Evolutionary conservation across 345 rosid species (phyloP), one percentile per base, ranked within the genome.

Genomic region (Firmiana major): DNA sequence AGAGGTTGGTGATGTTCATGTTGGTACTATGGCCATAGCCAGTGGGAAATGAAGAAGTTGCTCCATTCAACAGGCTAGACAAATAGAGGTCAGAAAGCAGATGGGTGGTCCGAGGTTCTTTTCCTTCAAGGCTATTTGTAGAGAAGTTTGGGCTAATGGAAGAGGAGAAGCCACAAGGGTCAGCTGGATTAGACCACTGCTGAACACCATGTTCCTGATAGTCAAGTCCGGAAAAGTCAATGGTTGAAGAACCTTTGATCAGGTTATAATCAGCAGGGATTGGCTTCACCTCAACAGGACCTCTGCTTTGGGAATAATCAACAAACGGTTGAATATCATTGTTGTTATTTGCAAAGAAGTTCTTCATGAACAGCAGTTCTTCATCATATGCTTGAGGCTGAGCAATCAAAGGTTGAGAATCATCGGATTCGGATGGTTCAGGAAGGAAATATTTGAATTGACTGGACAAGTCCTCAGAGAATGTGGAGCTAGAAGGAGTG

Each of bases 291-390:
- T 22, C 10, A 66, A 24, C 8, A 38, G 48, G 69, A 21, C 9
- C 17, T 16, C 12, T 63, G 80, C 9, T 64, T 64, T 53, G 64
- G 26, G 69, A 26, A 36, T 69, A 65, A 21, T 84, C 88, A 31
- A 77, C 54, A 62, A 78, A 73, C 0, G 64, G 28, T 42, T 45
- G 75, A 51, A 70, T 72, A 11, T 75, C 75, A 60, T 79, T 82
- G 77, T 77, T 82, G 48, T 80, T 82, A 79, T 80, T 81, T 0
- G 83, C 82, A 75, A 93, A 89, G 75, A 90, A 76, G 21, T 86
- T 88, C 79, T 91, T 93, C 76, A 93, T 86, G 86, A 91, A 88
- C 51, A 80, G 77, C 16, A 91, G 80, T 62, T 95, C 97, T 2
- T 93, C 97, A 19, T 93, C 98, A 62, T 84, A 83, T 7, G 87